Evolutionary conservation across 441 rosid genomes (phyloP), one percentile per base, ranked within the genome.

Genomic region (Syzygium syzygioides): DNA sequence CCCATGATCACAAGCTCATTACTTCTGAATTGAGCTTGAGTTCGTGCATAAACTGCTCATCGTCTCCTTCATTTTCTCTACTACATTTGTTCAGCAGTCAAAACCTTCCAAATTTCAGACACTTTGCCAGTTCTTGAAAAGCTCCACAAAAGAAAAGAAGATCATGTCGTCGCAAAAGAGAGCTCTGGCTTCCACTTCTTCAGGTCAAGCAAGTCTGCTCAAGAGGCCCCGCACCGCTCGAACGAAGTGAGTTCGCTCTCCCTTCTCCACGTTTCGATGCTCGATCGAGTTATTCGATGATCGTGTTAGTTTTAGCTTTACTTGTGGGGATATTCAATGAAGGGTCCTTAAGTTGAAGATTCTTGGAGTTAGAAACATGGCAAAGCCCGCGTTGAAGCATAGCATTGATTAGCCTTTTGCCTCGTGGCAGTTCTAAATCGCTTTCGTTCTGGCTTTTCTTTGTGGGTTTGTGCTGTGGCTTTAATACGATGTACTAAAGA

Each of bases 1-100:
- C 59, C 2, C 20, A 7, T 15, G 25, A 20, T 55, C 18, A 17
- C 56, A 17, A 15, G 4, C 56, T 54, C 59, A 4, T 56, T 19
- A 55, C 23, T 54, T 17, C 18, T 8, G 59, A 56, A 11, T 2
- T 25, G 23, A 64, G 20, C 45, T 34, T 19, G 48, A 30, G 79
- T 18, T 34, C 14, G 45, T 19, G 79, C 26, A 34, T 18, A 0
- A 9, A 4, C 0, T 18, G 45, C 2, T 18, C 0, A 0, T 68
- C 79, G 41, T 68, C 79, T 34, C 14, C 14, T 68, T 37, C 48
- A 19, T 68, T 1, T 68, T 34, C 79, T 1, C 45, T 4, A 0
- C 48, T 18, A 19, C 79, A 32, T 68, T 9, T 68, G 41, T 19
- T 19, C 79, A 34, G 26, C 79, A 66, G 9, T 26, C 26, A 1